These are phyloP conservation scores for Schoenoplectus triqueter DNA, from an alignment of 202 grass and related monocot species.

Conservation along the genomic window DNA sequence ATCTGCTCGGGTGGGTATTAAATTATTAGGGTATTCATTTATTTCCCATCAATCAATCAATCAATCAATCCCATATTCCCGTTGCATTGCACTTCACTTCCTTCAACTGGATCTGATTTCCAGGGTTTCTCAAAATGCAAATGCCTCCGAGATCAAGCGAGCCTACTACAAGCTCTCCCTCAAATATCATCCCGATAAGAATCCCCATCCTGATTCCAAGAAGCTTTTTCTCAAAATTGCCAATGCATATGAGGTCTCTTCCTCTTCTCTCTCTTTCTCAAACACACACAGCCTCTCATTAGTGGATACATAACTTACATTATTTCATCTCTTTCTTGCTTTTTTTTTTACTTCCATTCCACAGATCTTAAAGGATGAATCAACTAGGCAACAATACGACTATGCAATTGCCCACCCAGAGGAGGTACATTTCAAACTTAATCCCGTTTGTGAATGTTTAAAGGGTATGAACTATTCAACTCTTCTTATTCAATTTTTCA, in stretches of 20 bases:
- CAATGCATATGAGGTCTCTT: conserved; percentile 84
- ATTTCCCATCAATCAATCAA: neutral
- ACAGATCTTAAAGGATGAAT: conserved; percentile 93
- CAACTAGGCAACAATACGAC: conserved; percentile 85
- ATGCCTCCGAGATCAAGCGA: conserved; percentile 89
- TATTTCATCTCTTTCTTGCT: neutral
- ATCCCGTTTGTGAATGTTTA: neutral
- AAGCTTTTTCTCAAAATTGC: conserved; percentile 85
- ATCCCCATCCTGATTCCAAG: conserved; percentile 80
- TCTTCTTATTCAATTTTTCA: conserved; percentile 23
- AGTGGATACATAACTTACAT: neutral
- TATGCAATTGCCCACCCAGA: conserved; percentile 99
- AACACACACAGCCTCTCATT: neutral
- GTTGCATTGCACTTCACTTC: too few relatives aligned
- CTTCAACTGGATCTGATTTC: neutral
- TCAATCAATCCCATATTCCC: neutral
- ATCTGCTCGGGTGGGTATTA: conserved; percentile 71
- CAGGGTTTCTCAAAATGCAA: conserved; percentile 83
- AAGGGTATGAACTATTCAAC: neutral
- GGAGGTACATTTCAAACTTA: conserved; percentile 44
- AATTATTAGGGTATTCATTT: too few relatives aligned
- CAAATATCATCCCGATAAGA: conserved; percentile 96
- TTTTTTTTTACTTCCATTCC: conserved; percentile 22
- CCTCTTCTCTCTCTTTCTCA: conserved; percentile 1
- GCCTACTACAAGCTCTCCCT: conserved; percentile 98